Conservation (phyloP, 1,284 basidiomycete species). For the Sphagnurus paluster region DNA sequence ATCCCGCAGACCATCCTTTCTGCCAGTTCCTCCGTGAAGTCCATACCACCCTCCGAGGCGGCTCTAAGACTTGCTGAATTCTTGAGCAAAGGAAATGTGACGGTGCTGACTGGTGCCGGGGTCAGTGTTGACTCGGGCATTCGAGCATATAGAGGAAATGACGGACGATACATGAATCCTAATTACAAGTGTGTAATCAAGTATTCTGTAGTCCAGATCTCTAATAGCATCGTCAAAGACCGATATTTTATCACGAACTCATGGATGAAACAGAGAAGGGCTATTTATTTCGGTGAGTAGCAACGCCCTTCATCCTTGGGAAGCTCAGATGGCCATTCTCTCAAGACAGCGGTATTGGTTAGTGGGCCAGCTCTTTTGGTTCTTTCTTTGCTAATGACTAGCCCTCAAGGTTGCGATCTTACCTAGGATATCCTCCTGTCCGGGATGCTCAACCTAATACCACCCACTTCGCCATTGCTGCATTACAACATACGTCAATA, state of each 20-base stretch:
- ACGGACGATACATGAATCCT: slow-evolving; percentile 87
- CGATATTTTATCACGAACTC: slow-evolving; percentile 81
- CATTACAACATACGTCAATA: slow-evolving; percentile 70
- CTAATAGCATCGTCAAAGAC: slow-evolving; percentile 35
- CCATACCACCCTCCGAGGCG: slow-evolving; percentile 54
- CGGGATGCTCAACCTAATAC: slow-evolving; percentile 81
- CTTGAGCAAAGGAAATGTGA: slow-evolving; percentile 64
- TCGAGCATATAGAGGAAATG: slow-evolving; percentile 81
- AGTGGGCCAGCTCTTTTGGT: slow-evolving; percentile 2
- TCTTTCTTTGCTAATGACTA: neutral
- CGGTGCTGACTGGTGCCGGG: slow-evolving; percentile 86
- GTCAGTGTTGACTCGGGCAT: slow-evolving; percentile 93
- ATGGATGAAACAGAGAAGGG: slow-evolving; percentile 70
- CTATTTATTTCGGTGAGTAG: slow-evolving; percentile 60
- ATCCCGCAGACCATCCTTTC: slow-evolving; percentile 62
- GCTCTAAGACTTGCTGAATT: slow-evolving; percentile 68
- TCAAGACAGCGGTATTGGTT: slow-evolving; percentile 73
- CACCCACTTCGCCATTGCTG: slow-evolving; percentile 83
- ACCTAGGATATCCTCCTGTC: slow-evolving; percentile 81
- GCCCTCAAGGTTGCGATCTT: slow-evolving; percentile 71
- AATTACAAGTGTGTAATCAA: slow-evolving; percentile 75
- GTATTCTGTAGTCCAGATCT: slow-evolving; percentile 1
- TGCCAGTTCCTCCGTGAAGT: slow-evolving; percentile 35
- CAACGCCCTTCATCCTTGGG: neutral
- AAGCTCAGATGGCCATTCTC: neutral